Evolutionary conservation across 2,329 filamentous ascomycete species (phyloP).

Genomic region (Cercospora beticola): DNA sequence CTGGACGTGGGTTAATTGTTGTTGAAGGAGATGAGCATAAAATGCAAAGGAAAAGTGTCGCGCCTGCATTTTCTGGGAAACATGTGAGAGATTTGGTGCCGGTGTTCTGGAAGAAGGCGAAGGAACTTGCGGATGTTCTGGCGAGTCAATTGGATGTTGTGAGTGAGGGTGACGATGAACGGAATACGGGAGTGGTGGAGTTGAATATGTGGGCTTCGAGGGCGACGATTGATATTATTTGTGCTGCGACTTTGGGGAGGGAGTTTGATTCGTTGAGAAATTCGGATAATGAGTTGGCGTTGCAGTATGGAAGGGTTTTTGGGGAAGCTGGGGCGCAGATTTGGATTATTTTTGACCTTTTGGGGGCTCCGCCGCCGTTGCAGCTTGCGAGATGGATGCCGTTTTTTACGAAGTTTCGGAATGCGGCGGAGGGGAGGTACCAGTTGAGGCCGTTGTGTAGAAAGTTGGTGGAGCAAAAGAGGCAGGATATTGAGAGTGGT

Average conservation of each 20-base stretch:
- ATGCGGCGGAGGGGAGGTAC: slow-evolving; percentile 6
- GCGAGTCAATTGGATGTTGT: not conserved
- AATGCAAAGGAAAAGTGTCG: slow-evolving; percentile 66
- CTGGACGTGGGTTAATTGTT: slow-evolving; percentile 53
- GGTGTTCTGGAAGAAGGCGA: slow-evolving; percentile 8
- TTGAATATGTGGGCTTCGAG: slow-evolving; percentile 40
- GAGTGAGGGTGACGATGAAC: not conserved
- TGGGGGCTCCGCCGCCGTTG: not conserved
- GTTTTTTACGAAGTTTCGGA: not conserved
- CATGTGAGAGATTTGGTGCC: slow-evolving; percentile 30
- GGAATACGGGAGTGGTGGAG: not conserved
- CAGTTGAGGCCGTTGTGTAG: slow-evolving; percentile 5
- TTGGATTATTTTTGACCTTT: not conserved
- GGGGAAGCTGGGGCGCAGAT: slow-evolving; percentile 1
- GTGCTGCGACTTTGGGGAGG: slow-evolving; percentile 44
- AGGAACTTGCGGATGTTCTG: not conserved
- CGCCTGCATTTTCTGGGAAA: slow-evolving; percentile 11
- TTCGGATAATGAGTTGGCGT: slow-evolving; percentile 3
- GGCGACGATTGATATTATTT: slow-evolving; percentile 47
- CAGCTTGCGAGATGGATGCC: slow-evolving; percentile 6
- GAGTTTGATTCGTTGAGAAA: slow-evolving; percentile 41
- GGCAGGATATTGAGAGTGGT: slow-evolving; percentile 38
- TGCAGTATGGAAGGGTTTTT: not conserved
- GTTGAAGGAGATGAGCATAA: slow-evolving; percentile 53
- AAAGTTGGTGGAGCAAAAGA: slow-evolving; percentile 28